Base-by-base conservation (phyloP, 108 stramenopile genomes). In the Skeletonema marinoi region DNA sequence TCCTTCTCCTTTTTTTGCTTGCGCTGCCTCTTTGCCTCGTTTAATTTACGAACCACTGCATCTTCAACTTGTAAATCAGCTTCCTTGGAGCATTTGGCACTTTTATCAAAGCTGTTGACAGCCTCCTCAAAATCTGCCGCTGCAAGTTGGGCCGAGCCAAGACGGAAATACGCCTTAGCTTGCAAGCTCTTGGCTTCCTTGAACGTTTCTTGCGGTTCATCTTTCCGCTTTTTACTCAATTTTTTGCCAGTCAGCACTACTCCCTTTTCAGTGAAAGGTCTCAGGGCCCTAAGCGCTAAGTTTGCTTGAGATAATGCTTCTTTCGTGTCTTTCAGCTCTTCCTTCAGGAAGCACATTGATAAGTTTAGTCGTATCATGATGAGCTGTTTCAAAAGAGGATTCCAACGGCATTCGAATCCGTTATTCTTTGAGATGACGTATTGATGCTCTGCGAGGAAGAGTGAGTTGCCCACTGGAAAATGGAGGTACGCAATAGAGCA, bases 151-250 rank as follows among this genome's bases (percentile, higher is more conserved):
- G 88, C 93, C 12, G 87, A 88, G 36, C 93, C 93, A 9, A 91
- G 71, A 30, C 93, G 88, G 74, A 95, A 95, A 78, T 76, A 91
- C 19, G 90, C 91, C 62, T 95, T 95, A 11, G 93, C 85, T 80
- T 90, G 78, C 50, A 95, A 56, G 29, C 60, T 63, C 64, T 82
- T 88, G 1, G 91, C 88, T 56, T 89, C 86, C 7, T 50, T 31
- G 35, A 79, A 91, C 0, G 89, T 88, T 32, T 66, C 59, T 10
- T 68, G 36, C 7, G 87, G 81, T 60, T 90, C 89, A 35, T 85
- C 79, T 14, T 42, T 32, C 3, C 84, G 31, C 14, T 17, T 33
- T 32, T 74, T 69, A 31, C 64, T 54, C 33, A 82, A 62, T 35
- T 82, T 74, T 41, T 73, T 78, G 19, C 85, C 85, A 5, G 74